These are phyloP conservation scores for Trypanosoma caninum DNA, from an alignment of 208 protist species.

Conservation along the genomic window DNA sequence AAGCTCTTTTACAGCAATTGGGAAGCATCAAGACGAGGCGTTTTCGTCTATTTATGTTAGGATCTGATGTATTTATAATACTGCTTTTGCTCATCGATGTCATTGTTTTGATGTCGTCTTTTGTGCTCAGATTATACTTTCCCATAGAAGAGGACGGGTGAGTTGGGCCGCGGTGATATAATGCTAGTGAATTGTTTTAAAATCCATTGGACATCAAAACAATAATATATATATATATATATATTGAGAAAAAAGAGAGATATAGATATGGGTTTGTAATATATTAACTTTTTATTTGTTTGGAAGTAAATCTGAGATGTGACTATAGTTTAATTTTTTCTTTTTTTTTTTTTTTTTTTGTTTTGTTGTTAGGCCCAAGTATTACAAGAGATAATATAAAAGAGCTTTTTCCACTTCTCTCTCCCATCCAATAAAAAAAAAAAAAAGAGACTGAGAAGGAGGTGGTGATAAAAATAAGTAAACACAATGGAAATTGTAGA, in stretches of 20 bases:
- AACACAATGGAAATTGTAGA: conserved; percentile 3
- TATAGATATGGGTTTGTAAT: not conserved
- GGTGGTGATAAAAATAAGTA: not conserved
- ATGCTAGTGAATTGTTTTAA: no score
- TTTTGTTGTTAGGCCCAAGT: not conserved
- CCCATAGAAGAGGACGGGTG: conserved; percentile 6
- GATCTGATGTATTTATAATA: conserved; percentile 74
- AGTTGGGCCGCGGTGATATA: no score
- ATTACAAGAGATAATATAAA: not conserved
- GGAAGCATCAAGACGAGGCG: conserved; percentile 52
- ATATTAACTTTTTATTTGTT: not conserved
- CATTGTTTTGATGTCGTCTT: conserved; percentile 43
- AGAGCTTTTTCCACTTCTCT: not conserved
- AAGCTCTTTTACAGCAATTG: conserved; percentile 64
- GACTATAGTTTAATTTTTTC: not conserved
- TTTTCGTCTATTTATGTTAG: conserved; percentile 67
- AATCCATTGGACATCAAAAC: no score
- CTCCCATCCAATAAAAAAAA: not conserved
- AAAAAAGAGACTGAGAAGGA: not conserved
- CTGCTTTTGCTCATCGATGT: conserved; percentile 62
- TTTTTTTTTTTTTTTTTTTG: not conserved
- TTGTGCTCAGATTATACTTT: conserved; percentile 66
- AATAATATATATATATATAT: not conserved
- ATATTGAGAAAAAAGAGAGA: not conserved
- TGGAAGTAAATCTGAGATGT: not conserved